Evolutionary conservation across 1,139 yeast genomes (phyloP).

Genomic region (Blastobotrys illinoisensis): DNA sequence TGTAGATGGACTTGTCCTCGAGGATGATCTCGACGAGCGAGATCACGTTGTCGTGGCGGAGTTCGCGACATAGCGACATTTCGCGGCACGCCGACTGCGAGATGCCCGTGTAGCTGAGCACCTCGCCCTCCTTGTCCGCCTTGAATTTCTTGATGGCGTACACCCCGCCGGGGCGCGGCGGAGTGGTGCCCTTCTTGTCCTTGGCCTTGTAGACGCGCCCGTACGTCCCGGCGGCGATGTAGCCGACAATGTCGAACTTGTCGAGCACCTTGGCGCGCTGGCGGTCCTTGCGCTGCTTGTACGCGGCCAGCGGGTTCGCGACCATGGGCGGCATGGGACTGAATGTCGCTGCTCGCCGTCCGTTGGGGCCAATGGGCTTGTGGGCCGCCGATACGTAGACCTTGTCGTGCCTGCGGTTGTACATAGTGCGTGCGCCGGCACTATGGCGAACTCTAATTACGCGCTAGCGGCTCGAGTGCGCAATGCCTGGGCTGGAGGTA

Average conservation of each 20-base stretch:
- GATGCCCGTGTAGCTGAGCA: constrained; percentile 85
- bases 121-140: constrained; percentile 89
- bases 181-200: constrained; percentile 23
- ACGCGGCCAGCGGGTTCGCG: constrained; percentile 33
- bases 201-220: constrained; percentile 93
- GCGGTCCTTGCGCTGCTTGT: constrained; percentile 55
- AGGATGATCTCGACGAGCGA: constrained; percentile 77
- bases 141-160: constrained; percentile 93
- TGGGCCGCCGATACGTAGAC: constrained; percentile 1
- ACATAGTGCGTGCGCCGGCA: background rate
- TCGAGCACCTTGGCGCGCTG: constrained; percentile 67
- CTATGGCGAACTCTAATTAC: background rate
- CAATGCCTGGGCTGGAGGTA: no score
- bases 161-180: constrained; percentile 14
- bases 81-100: constrained; percentile 96
- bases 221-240: constrained; percentile 97
- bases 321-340: constrained; percentile 21
- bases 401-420: background rate
- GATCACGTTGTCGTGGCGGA: constrained; percentile 73
- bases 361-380: constrained; percentile 2
- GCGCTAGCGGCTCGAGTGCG: no score
- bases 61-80: constrained; percentile 89
- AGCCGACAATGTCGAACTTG: constrained; percentile 83
- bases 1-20: constrained; percentile 85
- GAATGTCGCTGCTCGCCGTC: background rate